Evolutionary conservation across 1,284 basidiomycete species (phyloP).

Genomic region (Marasmius fiardii): DNA sequence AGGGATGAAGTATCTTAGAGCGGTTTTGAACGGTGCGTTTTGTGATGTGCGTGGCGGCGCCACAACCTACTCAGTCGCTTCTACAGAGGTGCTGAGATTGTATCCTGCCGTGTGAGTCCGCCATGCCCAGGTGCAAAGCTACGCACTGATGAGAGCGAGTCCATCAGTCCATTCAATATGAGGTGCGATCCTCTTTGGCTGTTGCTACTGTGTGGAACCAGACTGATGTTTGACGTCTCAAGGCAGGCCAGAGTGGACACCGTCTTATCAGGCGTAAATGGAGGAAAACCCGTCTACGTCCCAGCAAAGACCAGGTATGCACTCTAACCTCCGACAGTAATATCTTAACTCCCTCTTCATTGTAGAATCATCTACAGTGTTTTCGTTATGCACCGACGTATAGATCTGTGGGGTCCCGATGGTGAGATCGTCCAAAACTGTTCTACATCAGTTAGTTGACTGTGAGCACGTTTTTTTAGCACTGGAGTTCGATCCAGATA

Average conservation of each 20-base stretch:
- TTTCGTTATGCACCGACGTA: slow-evolving; percentile 21
- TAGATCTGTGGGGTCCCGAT: slow-evolving; percentile 27
- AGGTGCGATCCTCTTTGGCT: slow-evolving; percentile 10
- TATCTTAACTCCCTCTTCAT: not conserved
- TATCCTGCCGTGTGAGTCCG: slow-evolving; percentile 39
- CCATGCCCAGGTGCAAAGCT: too few species aligned
- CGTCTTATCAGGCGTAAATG: slow-evolving; percentile 19
- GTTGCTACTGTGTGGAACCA: not conserved
- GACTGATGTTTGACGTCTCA: slow-evolving; percentile 7
- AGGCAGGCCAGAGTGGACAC: slow-evolving; percentile 18
- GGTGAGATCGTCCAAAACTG: slow-evolving; percentile 8
- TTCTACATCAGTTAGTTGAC: not conserved
- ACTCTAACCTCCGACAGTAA: slow-evolving; percentile 2
- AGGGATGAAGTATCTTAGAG: slow-evolving; percentile 42
- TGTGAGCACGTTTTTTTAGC: slow-evolving; percentile 26
- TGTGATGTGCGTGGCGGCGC: too few species aligned
- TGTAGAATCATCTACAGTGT: slow-evolving; percentile 15
- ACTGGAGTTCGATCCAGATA: slow-evolving; percentile 53
- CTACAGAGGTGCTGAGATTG: slow-evolving; percentile 36
- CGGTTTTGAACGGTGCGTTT: slow-evolving; percentile 36
- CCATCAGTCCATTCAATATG: slow-evolving; percentile 32
- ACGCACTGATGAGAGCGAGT: not conserved
- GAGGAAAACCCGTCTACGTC: slow-evolving; percentile 31
- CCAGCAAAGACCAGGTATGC: slow-evolving; percentile 26
- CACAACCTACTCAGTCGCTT: not conserved